phyloP scores from a whole-genome alignment of 352 stramenopile genomes.

The Globisporangium echinulatum region DNA sequence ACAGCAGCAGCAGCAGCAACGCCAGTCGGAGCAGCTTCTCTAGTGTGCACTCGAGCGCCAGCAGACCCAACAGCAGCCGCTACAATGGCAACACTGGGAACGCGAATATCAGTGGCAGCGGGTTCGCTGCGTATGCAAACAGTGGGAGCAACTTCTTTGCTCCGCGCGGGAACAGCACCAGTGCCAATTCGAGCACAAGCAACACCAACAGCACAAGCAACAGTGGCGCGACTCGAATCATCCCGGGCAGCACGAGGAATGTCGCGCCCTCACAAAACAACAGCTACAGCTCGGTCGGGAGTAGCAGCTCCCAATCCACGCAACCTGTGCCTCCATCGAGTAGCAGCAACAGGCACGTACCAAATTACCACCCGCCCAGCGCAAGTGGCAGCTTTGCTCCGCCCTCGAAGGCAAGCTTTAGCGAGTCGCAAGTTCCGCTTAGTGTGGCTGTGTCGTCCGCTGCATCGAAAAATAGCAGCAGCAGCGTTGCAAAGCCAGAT shows the following conservation, averaged over 20 bases:
- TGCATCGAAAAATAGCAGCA: not conserved
- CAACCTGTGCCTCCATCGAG: not conserved
- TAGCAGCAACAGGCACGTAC: not conserved
- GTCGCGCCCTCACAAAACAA: not conserved
- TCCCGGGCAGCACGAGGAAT: not conserved
- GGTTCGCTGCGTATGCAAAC: not conserved
- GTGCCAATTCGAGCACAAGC: not conserved
- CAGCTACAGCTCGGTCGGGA: not conserved
- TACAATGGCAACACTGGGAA: not conserved
- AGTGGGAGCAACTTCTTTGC: not conserved
- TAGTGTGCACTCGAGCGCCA: not conserved
- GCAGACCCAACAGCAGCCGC: not conserved
- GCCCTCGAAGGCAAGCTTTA: not conserved
- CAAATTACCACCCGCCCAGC: not conserved
- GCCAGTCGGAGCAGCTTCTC: constrained; percentile 1
- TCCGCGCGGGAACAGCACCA: not conserved
- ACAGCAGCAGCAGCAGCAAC: not conserved
- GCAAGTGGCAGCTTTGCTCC: not conserved
- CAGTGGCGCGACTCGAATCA: not conserved
- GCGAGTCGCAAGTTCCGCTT: too few relatives aligned
- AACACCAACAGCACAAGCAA: not conserved
- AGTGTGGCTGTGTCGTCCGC: not conserved
- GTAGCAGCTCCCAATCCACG: not conserved
- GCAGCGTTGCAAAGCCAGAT: not conserved
- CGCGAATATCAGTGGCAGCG: not conserved